phyloP scores from a whole-genome alignment of 805 yeast genomes.

The Starmerella cellae region DNA sequence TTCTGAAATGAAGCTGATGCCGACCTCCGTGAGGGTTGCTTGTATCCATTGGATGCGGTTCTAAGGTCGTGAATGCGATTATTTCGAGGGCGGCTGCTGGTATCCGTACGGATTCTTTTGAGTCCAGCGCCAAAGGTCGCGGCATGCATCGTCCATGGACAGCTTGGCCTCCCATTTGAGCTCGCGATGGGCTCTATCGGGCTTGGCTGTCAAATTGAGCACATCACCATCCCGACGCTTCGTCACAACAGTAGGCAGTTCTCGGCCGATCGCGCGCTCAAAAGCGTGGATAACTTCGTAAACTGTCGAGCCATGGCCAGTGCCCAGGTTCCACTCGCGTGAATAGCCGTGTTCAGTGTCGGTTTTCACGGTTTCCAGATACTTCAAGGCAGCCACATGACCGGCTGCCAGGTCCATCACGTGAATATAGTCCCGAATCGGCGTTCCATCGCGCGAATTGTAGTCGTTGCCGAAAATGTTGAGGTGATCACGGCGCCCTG shows the following conservation, averaged over 20 bases:
- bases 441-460: slow-evolving; percentile 61
- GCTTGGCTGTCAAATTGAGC: slow-evolving; percentile 56
- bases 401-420: slow-evolving; percentile 70
- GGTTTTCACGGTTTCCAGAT: slow-evolving; percentile 30
- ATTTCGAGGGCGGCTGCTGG: too few species aligned
- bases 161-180: slow-evolving; percentile 49
- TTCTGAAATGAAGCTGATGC: too few species aligned
- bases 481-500: slow-evolving; percentile 52
- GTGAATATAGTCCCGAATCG: slow-evolving; percentile 70
- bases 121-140: slow-evolving; percentile 70
- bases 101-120: slow-evolving; percentile 54
- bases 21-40: too few species aligned
- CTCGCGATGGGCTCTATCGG: slow-evolving; percentile 52
- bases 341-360: slow-evolving; percentile 35
- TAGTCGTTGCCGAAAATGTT: slow-evolving; percentile 63
- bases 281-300: slow-evolving; percentile 56
- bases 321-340: slow-evolving; percentile 74
- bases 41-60: too few species aligned
- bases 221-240: slow-evolving; percentile 69
- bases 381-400: slow-evolving; percentile 56
- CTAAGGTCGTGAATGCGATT: too few species aligned
- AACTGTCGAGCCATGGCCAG: slow-evolving; percentile 71
- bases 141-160: slow-evolving; percentile 49
- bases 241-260: slow-evolving; percentile 50
- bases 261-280: slow-evolving; percentile 48